Evolutionary conservation across 2,329 filamentous ascomycete species (phyloP).

Genomic region (Ilyonectria destructans): DNA sequence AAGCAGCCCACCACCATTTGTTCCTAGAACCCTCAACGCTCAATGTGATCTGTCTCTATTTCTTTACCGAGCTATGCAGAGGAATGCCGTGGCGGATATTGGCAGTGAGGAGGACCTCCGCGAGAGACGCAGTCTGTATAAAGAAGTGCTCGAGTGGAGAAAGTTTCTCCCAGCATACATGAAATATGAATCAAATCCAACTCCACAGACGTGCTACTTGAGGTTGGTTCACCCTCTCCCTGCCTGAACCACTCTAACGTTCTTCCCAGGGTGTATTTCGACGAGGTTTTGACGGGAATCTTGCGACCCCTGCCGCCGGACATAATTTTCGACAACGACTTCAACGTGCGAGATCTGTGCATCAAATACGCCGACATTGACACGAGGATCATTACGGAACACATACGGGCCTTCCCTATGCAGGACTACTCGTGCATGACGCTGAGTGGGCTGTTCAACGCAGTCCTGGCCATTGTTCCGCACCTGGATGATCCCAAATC

Average conservation of each 20-base stretch:
- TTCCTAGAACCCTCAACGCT: slow-evolving; percentile 27
- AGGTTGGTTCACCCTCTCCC: slow-evolving; percentile 9
- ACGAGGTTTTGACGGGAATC: slow-evolving; percentile 36
- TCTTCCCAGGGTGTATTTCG: slow-evolving; percentile 25
- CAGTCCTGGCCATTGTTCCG: slow-evolving; percentile 27
- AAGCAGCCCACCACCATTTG: slow-evolving; percentile 27
- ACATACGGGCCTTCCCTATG: slow-evolving; percentile 25
- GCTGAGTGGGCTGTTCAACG: slow-evolving; percentile 36
- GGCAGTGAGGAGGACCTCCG: slow-evolving; percentile 27
- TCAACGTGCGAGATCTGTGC: slow-evolving; percentile 22
- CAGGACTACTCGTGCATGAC: slow-evolving; percentile 36
- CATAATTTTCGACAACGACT: slow-evolving; percentile 27
- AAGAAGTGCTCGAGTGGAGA: slow-evolving; percentile 26
- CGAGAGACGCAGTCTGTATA: slow-evolving; percentile 16
- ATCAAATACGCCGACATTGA: slow-evolving; percentile 29
- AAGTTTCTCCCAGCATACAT: slow-evolving; percentile 27
- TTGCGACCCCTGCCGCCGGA: slow-evolving; percentile 22
- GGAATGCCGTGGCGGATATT: slow-evolving; percentile 21
- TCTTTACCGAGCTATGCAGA: slow-evolving; percentile 35
- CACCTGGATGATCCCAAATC: slow-evolving; percentile 26
- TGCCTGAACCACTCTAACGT: neutral
- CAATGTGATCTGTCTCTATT: slow-evolving; percentile 37
- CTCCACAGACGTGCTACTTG: slow-evolving; percentile 36
- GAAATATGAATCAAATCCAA: slow-evolving; percentile 35
- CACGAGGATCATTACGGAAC: slow-evolving; percentile 26